Conservation (phyloP, 225 moss, liverwort and hornwort genomes). For the Anthoceros angustus region DNA sequence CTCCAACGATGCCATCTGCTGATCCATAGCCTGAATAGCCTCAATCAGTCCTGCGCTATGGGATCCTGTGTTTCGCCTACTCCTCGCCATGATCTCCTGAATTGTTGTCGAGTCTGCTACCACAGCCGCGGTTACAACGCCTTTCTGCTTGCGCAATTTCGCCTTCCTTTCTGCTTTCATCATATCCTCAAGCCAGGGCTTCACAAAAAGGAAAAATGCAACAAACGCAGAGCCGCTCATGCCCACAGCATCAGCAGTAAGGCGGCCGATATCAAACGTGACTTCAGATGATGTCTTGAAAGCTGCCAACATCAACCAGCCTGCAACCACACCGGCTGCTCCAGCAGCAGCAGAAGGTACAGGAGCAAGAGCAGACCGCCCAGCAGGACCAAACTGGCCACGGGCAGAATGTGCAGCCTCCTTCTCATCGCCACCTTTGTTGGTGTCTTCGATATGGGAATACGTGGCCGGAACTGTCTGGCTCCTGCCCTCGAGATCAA, state of each 20-base stretch:
- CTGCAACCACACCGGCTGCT: slow-evolving; percentile 35
- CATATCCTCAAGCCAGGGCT: slow-evolving; percentile 28
- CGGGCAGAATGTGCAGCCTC: slow-evolving; percentile 9
- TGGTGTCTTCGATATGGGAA: background rate
- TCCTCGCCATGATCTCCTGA: slow-evolving; percentile 18
- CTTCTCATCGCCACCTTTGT: slow-evolving; percentile 1
- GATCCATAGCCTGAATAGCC: slow-evolving; percentile 60
- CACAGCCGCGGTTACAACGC: background rate
- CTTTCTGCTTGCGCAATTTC: background rate
- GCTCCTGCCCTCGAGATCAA: no score
- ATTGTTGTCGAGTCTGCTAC: slow-evolving; percentile 1
- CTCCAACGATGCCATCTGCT: slow-evolving; percentile 62
- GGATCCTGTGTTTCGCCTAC: slow-evolving; percentile 16
- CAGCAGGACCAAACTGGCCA: slow-evolving; percentile 10
- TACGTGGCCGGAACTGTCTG: background rate
- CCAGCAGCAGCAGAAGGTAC: slow-evolving; percentile 25
- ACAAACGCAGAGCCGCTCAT: slow-evolving; percentile 35
- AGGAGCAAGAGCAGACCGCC: slow-evolving; percentile 12
- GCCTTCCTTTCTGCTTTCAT: background rate
- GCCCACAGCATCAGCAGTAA: slow-evolving; percentile 26
- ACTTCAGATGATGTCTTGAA: slow-evolving; percentile 36
- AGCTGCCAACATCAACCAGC: slow-evolving; percentile 44
- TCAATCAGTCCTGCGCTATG: slow-evolving; percentile 38
- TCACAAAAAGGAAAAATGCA: slow-evolving; percentile 38
- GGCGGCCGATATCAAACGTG: slow-evolving; percentile 44